Evolutionary conservation across 495 filamentous ascomycete species (phyloP).

Genomic region (Penicillium argentinense): DNA sequence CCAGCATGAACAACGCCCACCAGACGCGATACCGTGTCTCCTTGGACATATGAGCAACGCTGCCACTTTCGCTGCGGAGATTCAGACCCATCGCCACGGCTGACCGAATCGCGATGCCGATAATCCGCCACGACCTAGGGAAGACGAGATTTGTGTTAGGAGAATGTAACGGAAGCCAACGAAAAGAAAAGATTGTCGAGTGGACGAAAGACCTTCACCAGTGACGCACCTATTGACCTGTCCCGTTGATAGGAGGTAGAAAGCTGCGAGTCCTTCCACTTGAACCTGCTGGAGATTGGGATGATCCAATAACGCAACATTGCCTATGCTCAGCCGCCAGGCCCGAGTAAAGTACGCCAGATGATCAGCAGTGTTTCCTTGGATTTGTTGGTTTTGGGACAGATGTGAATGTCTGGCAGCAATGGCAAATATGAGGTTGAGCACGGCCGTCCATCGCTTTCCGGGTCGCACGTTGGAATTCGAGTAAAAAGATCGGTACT

Average conservation of each 20-base stretch:
- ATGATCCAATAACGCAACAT: slow-evolving; percentile 48
- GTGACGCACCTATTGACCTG: slow-evolving; percentile 57
- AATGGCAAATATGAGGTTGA: slow-evolving; percentile 69
- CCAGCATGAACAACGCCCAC: slow-evolving; percentile 60
- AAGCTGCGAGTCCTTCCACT: slow-evolving; percentile 54
- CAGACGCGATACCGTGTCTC: slow-evolving; percentile 42
- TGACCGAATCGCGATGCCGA: slow-evolving; percentile 58
- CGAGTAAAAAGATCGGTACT: slow-evolving; percentile 42
- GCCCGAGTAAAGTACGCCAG: slow-evolving; percentile 58
- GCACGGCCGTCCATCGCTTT: slow-evolving; percentile 55
- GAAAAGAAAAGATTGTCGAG: background rate
- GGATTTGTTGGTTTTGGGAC: slow-evolving; percentile 34
- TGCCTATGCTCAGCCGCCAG: slow-evolving; percentile 52
- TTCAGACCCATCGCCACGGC: slow-evolving; percentile 61
- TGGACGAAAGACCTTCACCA: background rate
- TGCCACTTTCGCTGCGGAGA: slow-evolving; percentile 55
- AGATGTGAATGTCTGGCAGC: slow-evolving; percentile 51
- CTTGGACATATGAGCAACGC: slow-evolving; percentile 47
- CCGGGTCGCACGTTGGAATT: slow-evolving; percentile 35
- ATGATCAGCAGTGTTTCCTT: slow-evolving; percentile 43
- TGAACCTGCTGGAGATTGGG: slow-evolving; percentile 59
- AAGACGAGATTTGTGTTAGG: background rate
- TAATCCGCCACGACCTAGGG: slow-evolving; percentile 56
- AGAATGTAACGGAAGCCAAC: background rate
- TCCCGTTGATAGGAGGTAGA: slow-evolving; percentile 59